These are phyloP conservation scores for Phialophora expanda DNA, from an alignment of 2,329 filamentous ascomycete species.

Conservation along the genomic window DNA sequence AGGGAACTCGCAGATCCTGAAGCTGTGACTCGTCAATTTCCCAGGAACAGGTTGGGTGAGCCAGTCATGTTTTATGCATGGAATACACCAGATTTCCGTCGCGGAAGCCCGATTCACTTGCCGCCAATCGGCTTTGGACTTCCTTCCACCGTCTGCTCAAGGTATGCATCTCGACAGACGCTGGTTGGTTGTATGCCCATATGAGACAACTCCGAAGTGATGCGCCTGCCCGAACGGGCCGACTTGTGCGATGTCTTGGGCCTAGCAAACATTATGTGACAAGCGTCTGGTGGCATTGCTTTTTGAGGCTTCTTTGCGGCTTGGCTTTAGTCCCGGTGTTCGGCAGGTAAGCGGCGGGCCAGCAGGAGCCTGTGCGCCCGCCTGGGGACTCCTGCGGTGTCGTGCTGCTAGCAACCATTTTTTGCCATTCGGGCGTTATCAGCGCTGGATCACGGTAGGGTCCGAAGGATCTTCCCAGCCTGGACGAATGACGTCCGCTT, in stretches of 20 bases:
- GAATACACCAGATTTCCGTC: neutral
- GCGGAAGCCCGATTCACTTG: neutral
- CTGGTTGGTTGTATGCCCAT: neutral
- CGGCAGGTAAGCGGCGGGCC: neutral
- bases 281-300: conserved; percentile 24
- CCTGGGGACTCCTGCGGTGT: neutral
- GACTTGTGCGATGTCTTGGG: neutral
- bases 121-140: conserved; percentile 7
- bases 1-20: conserved; percentile 9
- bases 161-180: neutral
- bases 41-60: conserved; percentile 7
- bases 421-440: neutral
- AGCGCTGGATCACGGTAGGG: neutral
- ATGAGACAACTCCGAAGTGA: neutral
- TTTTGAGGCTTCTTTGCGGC: conserved; percentile 14
- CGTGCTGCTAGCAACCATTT: neutral
- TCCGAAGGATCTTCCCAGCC: neutral
- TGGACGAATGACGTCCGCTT: conserved; percentile 2
- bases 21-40: conserved; percentile 17
- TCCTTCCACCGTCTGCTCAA: neutral
- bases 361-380: neutral
- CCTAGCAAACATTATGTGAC: conserved; percentile 1
- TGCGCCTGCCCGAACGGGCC: neutral
- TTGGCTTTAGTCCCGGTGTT: conserved; percentile 1
- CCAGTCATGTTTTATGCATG: conserved; percentile 8